Conservation (phyloP, 345 rosid species). For the rapeseed (Brassica napus) region Da-Ae NC_063451.1:29304501-29305000, state of each 20-base stretch:
- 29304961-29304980: slow-evolving; percentile 69
- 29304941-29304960: slow-evolving; percentile 85
- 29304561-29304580: slow-evolving; percentile 25
- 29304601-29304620: slow-evolving; percentile 1
- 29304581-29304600: slow-evolving; percentile 12
- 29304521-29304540: slow-evolving; percentile 42
- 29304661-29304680: slow-evolving; percentile 43
- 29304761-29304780: slow-evolving; percentile 39
- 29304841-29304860: slow-evolving; percentile 68
- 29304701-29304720: slow-evolving; percentile 21
- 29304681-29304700: slow-evolving; percentile 33
- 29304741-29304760: slow-evolving; percentile 33
- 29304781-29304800: slow-evolving; percentile 1
- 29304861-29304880: slow-evolving; percentile 79
- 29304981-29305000: not conserved
- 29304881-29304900: slow-evolving; percentile 63
- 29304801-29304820: slow-evolving; percentile 16
- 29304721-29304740: slow-evolving; percentile 28
- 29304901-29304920: slow-evolving; percentile 67
- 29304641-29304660: slow-evolving; percentile 2
- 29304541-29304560: slow-evolving; percentile 38
- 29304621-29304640: not conserved
- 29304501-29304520: slow-evolving; percentile 40
- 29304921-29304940: slow-evolving; percentile 84
- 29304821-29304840: not conserved